Evolutionary conservation across 2,329 filamentous ascomycete species (phyloP), one percentile per base, ranked within the genome.

Genomic region (Colletotrichum tamarilloi): DNA sequence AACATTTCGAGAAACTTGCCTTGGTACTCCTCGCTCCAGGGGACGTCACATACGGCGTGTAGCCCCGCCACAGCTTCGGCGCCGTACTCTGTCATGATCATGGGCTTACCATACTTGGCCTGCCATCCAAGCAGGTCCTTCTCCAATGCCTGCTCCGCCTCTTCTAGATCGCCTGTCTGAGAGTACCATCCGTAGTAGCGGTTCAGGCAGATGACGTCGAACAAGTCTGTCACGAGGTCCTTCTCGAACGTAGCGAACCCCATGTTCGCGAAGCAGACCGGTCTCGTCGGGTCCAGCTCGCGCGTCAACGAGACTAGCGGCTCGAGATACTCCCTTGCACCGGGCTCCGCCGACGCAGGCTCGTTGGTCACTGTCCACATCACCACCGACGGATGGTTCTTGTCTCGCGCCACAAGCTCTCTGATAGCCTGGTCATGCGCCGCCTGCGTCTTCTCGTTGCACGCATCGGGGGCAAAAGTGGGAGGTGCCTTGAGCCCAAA

Each of bases 11-110:
- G 64, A 24, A 80, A 59, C 8, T 63, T 12, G 1, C 68, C 63
- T 67, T 80, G 78, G 67, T 77, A 80, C 70, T 80, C 79, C 60
- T 81, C 79, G 26, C 76, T 78, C 78, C 79, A 80, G 3, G 77
- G 77, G 5, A 80, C 52, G 8, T 75, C 76, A 0, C 68, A 35
- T 1, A 78, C 69, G 3, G 79, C 73, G 64, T 81, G 79, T 22
- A 81, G 56, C 0, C 80, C 80, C 0, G 79, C 71, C 4, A 79
- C 22, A 0, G 78, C 78, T 58, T 81, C 80, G 0, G 77, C 79
- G 0, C 80, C 79, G 26, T 80, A 80, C 67, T 80, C 79, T 1
- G 75, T 71, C 70, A 80, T 78, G 32, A 80, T 70, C 24, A 81
- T 81, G 0, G 79, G 79, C 68, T 79, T 79, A 5, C 75, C 57